Evolutionary conservation across 2,329 filamentous ascomycete genomes (phyloP).

Genomic region (Knufia fluminis): DNA sequence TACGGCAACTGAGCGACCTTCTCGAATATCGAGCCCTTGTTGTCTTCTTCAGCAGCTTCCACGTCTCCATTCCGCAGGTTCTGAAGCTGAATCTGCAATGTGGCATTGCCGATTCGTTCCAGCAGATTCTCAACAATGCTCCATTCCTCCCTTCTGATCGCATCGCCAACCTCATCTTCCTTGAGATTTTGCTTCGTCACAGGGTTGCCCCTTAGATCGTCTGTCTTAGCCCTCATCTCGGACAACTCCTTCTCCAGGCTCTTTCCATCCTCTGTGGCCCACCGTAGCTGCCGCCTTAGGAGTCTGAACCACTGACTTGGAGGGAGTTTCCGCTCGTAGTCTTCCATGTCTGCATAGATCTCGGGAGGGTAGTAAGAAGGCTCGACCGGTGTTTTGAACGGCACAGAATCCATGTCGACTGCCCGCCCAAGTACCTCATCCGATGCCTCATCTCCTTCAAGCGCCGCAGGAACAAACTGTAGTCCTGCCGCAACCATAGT

Average conservation of each 20-base stretch:
- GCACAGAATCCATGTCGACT: slow-evolving; percentile 29
- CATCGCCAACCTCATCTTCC: slow-evolving; percentile 20
- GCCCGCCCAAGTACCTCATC: slow-evolving; percentile 20
- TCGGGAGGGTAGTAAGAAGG: slow-evolving; percentile 27
- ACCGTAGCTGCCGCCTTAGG: slow-evolving; percentile 38
- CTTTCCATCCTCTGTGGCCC: slow-evolving; percentile 37
- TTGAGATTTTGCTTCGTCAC: slow-evolving; percentile 11
- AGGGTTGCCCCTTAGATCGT: slow-evolving; percentile 18
- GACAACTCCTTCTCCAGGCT: slow-evolving; percentile 30
- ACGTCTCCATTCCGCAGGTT: not conserved
- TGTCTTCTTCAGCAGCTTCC: not conserved
- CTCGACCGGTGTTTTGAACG: slow-evolving; percentile 25
- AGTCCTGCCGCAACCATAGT: slow-evolving; percentile 13
- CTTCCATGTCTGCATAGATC: slow-evolving; percentile 33
- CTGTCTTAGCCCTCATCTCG: slow-evolving; percentile 14
- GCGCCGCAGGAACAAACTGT: slow-evolving; percentile 20
- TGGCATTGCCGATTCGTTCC: slow-evolving; percentile 15
- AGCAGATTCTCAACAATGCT: slow-evolving; percentile 18
- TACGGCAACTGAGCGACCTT: slow-evolving; percentile 5
- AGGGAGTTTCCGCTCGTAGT: slow-evolving; percentile 34
- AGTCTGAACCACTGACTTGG: slow-evolving; percentile 37
- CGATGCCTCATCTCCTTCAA: slow-evolving; percentile 24
- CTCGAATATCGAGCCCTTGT: slow-evolving; percentile 1
- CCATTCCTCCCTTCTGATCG: slow-evolving; percentile 18
- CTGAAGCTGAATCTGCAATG: slow-evolving; percentile 1